These are phyloP conservation scores for Reutealis trisperma DNA, from an alignment of 345 rosid genomes.

Conservation along the genomic window DNA sequence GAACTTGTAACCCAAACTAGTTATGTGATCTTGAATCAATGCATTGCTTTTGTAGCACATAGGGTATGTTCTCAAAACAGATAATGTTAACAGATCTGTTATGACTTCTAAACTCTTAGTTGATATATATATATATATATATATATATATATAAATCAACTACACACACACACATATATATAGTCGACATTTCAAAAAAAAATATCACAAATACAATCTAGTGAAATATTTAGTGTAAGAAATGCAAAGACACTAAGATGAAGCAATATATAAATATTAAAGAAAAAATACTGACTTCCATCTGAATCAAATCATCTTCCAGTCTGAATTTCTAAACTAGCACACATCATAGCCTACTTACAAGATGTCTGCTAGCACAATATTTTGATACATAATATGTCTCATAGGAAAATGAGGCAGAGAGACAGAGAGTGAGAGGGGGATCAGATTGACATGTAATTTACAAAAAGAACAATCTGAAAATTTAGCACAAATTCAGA, in stretches of 20 bases:
- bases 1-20: neutral
- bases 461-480: neutral
- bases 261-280: neutral
- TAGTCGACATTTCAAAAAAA: neutral
- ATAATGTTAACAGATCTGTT: neutral
- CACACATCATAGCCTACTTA: neutral
- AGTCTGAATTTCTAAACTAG: neutral
- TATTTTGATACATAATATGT: neutral
- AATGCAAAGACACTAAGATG: neutral
- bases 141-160: no score
- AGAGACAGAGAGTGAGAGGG: neutral
- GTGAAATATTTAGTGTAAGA: neutral
- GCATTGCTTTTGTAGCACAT: no score
- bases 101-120: neutral
- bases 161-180: no score
- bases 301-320: neutral
- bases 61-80: neutral
- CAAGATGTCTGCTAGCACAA: neutral
- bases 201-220: neutral
- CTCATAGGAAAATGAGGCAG: neutral
- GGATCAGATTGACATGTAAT: neutral
- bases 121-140: neutral
- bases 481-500: neutral
- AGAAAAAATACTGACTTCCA: neutral
- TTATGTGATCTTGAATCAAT: neutral